A percentile compares a stretch with the other conserved stretches of the same genome.
phyloP scores from a whole-genome alignment of 225 moss, liverwort and hornwort genomes.

The Marchantia paleacea region DNA sequence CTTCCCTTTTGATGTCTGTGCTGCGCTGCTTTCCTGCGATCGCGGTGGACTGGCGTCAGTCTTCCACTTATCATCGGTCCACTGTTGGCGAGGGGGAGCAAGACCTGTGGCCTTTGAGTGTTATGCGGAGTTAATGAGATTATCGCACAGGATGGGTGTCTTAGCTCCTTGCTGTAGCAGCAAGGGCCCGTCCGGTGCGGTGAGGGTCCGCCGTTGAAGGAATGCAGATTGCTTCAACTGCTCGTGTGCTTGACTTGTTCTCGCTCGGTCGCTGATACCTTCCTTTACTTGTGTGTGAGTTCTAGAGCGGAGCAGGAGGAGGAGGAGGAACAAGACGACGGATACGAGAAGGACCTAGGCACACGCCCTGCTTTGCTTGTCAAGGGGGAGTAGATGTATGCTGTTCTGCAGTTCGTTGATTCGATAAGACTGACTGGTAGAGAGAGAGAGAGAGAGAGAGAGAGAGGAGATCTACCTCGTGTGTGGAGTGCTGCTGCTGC shows the following conservation, averaged over 20 bases:
- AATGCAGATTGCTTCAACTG: not conserved
- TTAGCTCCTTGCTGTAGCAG: not conserved
- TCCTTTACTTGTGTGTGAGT: too few species aligned
- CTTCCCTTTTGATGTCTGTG: not conserved
- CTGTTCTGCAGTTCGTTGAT: not conserved
- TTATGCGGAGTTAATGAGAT: not conserved
- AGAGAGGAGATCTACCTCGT: not conserved
- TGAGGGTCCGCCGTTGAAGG: not conserved
- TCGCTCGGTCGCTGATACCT: not conserved
- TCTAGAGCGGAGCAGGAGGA: too few species aligned
- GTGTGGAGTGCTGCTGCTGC: not conserved
- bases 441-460: not conserved
- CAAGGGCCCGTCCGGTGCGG: not conserved
- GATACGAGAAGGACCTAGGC: too few species aligned
- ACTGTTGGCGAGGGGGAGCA: not conserved
- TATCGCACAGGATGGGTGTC: not conserved
- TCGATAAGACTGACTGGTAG: not conserved
- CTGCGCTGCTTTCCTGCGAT: not conserved
- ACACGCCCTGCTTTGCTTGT: not conserved
- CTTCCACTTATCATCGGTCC: not conserved
- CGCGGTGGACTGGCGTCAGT: not conserved
- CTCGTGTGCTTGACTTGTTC: not conserved
- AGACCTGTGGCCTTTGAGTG: not conserved
- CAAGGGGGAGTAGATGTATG: not conserved
- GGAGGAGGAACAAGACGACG: not conserved